Evolutionary conservation across 2,329 filamentous ascomycete species (phyloP).

Genomic region (Hypoxylon sp.): DNA sequence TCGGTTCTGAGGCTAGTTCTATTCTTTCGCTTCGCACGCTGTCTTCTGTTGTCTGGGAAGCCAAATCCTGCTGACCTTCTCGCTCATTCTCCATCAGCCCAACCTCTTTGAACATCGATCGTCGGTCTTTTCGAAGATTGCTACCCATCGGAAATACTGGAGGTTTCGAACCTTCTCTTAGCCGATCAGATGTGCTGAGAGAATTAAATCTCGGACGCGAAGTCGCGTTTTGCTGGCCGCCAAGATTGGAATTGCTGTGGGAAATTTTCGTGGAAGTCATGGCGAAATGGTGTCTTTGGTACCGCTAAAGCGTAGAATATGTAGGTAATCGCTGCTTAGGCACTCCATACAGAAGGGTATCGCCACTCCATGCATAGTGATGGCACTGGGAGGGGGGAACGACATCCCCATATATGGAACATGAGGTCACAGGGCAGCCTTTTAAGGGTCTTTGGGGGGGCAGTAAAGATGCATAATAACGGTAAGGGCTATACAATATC

Average conservation of each 20-base stretch:
- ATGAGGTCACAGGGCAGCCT: slow-evolving; percentile 47
- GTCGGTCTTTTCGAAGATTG: slow-evolving; percentile 63
- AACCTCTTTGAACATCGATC: slow-evolving; percentile 66
- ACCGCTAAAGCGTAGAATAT: slow-evolving; percentile 8
- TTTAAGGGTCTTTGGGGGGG: slow-evolving; percentile 32
- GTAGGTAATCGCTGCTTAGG: slow-evolving; percentile 12
- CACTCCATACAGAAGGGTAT: slow-evolving; percentile 24
- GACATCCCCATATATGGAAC: slow-evolving; percentile 29
- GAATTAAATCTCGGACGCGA: slow-evolving; percentile 64
- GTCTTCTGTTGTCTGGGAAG: slow-evolving; percentile 48
- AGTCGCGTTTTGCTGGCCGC: slow-evolving; percentile 31
- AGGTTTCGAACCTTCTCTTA: slow-evolving; percentile 61
- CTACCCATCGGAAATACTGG: slow-evolving; percentile 57
- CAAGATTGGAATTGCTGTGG: slow-evolving; percentile 39
- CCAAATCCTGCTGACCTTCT: slow-evolving; percentile 41
- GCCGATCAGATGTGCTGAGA: slow-evolving; percentile 62
- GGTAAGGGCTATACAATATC: slow-evolving; percentile 8
- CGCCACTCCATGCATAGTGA: slow-evolving; percentile 29
- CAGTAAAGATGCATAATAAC: slow-evolving; percentile 11
- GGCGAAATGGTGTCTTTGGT: slow-evolving; percentile 22
- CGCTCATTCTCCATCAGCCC: slow-evolving; percentile 57
- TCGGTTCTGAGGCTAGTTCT: slow-evolving; percentile 45
- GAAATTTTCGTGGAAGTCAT: slow-evolving; percentile 45
- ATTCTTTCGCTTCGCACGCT: slow-evolving; percentile 52
- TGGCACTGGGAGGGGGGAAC: slow-evolving; percentile 33